phyloP scores from a whole-genome alignment of 768 basidiomycete species.

The Mycena latifolia region DNA sequence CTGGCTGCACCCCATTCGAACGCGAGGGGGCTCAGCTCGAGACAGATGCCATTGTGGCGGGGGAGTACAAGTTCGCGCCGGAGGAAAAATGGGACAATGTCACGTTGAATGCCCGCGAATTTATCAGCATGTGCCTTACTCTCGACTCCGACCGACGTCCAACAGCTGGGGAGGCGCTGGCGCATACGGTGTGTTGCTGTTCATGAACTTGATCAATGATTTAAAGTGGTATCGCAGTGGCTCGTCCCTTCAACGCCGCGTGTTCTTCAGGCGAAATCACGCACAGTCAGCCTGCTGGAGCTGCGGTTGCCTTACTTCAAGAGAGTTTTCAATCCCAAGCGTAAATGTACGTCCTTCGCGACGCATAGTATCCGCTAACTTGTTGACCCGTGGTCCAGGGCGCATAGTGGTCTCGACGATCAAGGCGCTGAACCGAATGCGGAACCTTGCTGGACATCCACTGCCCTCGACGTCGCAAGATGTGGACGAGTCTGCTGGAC shows the following conservation, averaged over 20 bases:
- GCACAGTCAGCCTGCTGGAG: neutral
- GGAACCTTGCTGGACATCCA: conserved; percentile 1
- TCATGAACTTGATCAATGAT: conserved; percentile 14
- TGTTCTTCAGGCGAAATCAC: neutral
- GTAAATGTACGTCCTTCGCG: conserved; percentile 51
- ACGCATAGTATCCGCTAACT: no score
- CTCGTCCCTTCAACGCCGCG: conserved; percentile 77
- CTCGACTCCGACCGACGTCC: conserved; percentile 75
- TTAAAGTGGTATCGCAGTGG: conserved; percentile 59
- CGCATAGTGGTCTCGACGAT: conserved; percentile 90
- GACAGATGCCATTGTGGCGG: conserved; percentile 95
- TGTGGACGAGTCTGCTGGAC: neutral
- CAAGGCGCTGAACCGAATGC: conserved; percentile 88
- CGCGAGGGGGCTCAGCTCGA: conserved; percentile 89
- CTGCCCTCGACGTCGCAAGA: neutral
- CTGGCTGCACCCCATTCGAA: conserved; percentile 97
- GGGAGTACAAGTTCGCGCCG: conserved; percentile 88
- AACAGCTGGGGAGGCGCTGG: conserved; percentile 69
- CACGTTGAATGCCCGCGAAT: conserved; percentile 69
- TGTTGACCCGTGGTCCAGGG: conserved; percentile 60
- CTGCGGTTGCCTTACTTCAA: neutral
- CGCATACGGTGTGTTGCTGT: conserved; percentile 55
- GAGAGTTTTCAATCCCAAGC: conserved; percentile 9
- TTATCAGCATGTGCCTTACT: conserved; percentile 76
- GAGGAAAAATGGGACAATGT: conserved; percentile 77